A percentile compares a stretch with the other conserved stretches of the same genome.
These are phyloP conservation scores for Coprinellus micaceus DNA, from an alignment of 768 basidiomycete species.

Conservation along the genomic window DNA sequence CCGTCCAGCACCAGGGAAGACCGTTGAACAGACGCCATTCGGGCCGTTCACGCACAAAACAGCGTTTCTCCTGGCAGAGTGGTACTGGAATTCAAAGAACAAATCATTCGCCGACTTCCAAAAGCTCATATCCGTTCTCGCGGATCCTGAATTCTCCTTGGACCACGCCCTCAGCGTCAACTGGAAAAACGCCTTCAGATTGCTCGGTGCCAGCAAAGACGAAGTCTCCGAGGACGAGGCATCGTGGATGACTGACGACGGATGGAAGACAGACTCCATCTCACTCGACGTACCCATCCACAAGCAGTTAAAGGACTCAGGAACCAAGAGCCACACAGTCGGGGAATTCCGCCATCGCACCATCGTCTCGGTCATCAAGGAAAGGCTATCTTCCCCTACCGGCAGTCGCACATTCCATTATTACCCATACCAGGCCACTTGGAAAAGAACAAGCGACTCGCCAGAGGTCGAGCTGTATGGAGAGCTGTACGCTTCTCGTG, in stretches of 20 bases:
- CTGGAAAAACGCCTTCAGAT: not conserved
- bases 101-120: not conserved
- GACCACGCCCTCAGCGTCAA: not conserved
- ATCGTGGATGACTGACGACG: not conserved
- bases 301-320: not conserved
- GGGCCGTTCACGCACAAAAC: not conserved
- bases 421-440: not conserved
- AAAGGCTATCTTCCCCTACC: not conserved
- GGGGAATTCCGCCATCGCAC: not conserved
- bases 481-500: constrained; percentile 18
- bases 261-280: not conserved
- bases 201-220: not conserved
- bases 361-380: not conserved
- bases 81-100: not conserved
- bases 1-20: no score
- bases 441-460: not conserved
- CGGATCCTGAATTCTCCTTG: not conserved
- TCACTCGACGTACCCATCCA: not conserved
- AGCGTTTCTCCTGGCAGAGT: not conserved
- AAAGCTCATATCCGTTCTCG: not conserved
- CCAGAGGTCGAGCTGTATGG: constrained; percentile 1
- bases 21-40: no score
- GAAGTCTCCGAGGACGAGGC: not conserved
- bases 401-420: not conserved
- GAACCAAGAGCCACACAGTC: not conserved